Evolutionary conservation across 768 basidiomycete genomes (phyloP).

Genomic region (Lepiota brunneoincarnata): DNA sequence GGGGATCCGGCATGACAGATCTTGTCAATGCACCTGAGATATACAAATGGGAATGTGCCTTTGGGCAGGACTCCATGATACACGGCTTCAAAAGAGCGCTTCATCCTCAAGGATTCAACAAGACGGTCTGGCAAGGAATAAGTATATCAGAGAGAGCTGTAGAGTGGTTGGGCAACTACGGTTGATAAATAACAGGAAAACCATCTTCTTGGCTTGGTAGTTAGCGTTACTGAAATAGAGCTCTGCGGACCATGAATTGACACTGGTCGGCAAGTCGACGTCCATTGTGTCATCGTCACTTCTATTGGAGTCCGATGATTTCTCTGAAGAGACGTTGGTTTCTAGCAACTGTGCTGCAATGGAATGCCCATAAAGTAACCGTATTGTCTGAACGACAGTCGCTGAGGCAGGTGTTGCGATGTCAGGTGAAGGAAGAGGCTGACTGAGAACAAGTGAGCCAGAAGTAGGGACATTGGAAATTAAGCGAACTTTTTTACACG

Average conservation of each 20-base stretch:
- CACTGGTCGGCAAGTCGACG: conserved; percentile 25
- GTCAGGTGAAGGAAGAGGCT: conserved; percentile 72
- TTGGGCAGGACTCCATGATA: conserved; percentile 88
- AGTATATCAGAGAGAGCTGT: background rate
- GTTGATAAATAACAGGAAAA: conserved; percentile 92
- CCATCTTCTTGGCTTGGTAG: conserved; percentile 83
- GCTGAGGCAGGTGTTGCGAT: conserved; percentile 76
- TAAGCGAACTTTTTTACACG: conserved; percentile 81
- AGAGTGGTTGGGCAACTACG: conserved; percentile 45
- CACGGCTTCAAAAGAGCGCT: conserved; percentile 81
- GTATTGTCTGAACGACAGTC: conserved; percentile 65
- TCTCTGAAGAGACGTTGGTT: conserved; percentile 34
- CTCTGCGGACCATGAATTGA: conserved; percentile 64
- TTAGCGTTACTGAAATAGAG: conserved; percentile 84
- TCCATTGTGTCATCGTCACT: conserved; percentile 30
- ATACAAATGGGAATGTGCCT: conserved; percentile 88
- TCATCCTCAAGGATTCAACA: conserved; percentile 86
- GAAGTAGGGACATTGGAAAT: background rate
- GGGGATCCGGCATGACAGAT: background rate
- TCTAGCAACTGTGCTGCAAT: conserved; percentile 75
- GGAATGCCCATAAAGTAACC: conserved; percentile 75
- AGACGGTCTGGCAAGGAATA: conserved; percentile 63
- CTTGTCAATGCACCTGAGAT: conserved; percentile 66
- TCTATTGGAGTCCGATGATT: conserved; percentile 26
- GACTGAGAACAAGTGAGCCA: conserved; percentile 39